Conservation (phyloP, 495 filamentous ascomycete genomes). For the Rusavskia elegans region DNA sequence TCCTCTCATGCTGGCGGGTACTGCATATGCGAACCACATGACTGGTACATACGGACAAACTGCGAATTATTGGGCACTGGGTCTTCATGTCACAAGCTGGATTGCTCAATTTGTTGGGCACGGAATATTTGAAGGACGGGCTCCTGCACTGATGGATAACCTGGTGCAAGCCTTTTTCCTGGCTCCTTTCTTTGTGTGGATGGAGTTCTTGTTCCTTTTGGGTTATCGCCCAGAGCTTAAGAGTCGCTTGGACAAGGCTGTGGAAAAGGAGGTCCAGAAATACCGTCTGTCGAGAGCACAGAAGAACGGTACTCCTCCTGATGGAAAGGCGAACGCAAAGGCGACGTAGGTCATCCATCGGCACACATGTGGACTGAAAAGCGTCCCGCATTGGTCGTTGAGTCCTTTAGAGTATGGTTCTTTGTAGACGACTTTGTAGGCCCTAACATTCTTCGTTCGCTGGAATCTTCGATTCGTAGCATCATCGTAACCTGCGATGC, state of each 20-base stretch:
- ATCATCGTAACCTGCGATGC: no score
- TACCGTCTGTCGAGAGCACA: slow-evolving; percentile 27
- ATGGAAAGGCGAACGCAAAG: slow-evolving; percentile 20
- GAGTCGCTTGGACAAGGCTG: slow-evolving; percentile 56
- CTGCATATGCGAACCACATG: slow-evolving; percentile 62
- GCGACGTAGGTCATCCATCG: background rate
- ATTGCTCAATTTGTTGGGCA: slow-evolving; percentile 82
- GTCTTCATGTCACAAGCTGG: slow-evolving; percentile 61
- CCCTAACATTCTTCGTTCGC: no score
- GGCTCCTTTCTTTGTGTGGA: slow-evolving; percentile 97
- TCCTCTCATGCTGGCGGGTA: slow-evolving; percentile 53
- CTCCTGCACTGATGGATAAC: slow-evolving; percentile 82
- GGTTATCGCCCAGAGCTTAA: slow-evolving; percentile 84
- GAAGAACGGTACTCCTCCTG: slow-evolving; percentile 14
- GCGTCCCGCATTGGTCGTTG: no score
- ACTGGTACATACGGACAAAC: slow-evolving; percentile 44
- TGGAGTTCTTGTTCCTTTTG: slow-evolving; percentile 80
- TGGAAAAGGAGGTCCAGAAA: slow-evolving; percentile 51
- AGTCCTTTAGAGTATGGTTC: no score
- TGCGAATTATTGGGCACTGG: slow-evolving; percentile 56
- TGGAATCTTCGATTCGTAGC: no score
- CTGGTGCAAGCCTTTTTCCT: slow-evolving; percentile 78
- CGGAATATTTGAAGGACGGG: slow-evolving; percentile 73
- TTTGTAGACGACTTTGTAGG: no score
- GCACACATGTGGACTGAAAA: background rate